Percentiles rank a stretch among this genome's conserved stretches.
Conservation (phyloP, 1,139 yeast species). For the Geotrichum citri-aurantii region DNA sequence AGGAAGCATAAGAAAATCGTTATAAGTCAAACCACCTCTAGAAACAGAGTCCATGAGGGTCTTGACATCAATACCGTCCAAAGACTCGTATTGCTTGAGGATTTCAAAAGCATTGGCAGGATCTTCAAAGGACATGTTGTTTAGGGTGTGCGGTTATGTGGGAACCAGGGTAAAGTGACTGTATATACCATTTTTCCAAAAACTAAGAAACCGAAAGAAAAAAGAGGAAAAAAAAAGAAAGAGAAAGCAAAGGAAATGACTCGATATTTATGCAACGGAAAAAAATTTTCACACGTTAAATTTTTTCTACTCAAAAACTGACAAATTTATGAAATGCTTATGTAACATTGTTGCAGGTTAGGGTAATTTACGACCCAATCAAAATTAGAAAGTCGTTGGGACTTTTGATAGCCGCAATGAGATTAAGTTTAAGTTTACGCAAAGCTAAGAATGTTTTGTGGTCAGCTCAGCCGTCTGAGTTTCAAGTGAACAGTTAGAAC, state of each 20-base stretch:
- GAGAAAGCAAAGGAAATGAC: not conserved
- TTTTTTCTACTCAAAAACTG: not conserved
- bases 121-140: slow-evolving; percentile 36
- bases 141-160: slow-evolving; percentile 2
- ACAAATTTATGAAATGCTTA: not conserved
- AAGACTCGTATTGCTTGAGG: slow-evolving; percentile 57
- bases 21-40: slow-evolving; percentile 96
- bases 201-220: slow-evolving; percentile 18
- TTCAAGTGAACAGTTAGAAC: not conserved
- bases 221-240: slow-evolving; percentile 2
- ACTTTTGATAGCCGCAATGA: not conserved
- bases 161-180: slow-evolving; percentile 8
- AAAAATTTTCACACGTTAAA: not conserved
- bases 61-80: slow-evolving; percentile 81
- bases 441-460: not conserved
- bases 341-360: not conserved
- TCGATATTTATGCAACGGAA: not conserved
- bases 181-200: slow-evolving; percentile 15
- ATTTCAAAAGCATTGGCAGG: slow-evolving; percentile 60
- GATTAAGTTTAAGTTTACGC: not conserved
- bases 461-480: not conserved
- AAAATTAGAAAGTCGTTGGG: not conserved
- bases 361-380: not conserved
- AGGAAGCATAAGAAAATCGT: slow-evolving; percentile 91
- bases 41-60: slow-evolving; percentile 82